Evolutionary conservation across 2,329 filamentous ascomycete genomes (phyloP).

Genomic region (Penicillium hordei): DNA sequence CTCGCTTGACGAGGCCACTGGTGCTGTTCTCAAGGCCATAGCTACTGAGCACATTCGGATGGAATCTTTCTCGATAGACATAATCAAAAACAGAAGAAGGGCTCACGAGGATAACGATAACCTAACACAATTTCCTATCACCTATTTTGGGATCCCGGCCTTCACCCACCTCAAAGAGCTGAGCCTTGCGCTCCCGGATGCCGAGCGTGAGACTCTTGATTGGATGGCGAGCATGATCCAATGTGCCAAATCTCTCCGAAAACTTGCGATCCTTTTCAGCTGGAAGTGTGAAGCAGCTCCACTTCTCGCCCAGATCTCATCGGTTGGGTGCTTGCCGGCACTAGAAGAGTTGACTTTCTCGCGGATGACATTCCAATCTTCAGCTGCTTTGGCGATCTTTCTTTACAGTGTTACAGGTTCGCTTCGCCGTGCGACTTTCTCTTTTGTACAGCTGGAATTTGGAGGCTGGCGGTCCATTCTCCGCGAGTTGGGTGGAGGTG

Average conservation of each 20-base stretch:
- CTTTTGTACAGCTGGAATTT: background rate
- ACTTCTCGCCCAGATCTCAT: background rate
- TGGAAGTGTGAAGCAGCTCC: background rate
- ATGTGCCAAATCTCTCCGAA: background rate
- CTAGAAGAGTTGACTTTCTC: background rate
- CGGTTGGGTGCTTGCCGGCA: background rate
- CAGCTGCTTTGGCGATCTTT: background rate
- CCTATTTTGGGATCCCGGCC: background rate
- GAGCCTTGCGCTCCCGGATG: background rate
- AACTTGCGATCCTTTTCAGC: background rate
- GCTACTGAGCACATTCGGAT: background rate
- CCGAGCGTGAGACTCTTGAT: background rate
- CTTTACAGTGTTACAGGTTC: background rate
- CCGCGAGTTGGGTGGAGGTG: background rate
- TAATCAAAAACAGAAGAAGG: background rate
- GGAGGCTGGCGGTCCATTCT: background rate
- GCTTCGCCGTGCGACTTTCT: background rate
- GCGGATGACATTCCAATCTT: background rate
- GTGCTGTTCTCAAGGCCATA: background rate
- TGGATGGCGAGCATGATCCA: background rate
- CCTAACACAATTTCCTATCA: background rate
- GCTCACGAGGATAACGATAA: background rate
- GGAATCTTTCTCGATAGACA: background rate
- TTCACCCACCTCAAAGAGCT: background rate
- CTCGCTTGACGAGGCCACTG: background rate